phyloP scores from a whole-genome alignment of 495 filamentous ascomycete genomes.

The Penicillium alfredii region DNA sequence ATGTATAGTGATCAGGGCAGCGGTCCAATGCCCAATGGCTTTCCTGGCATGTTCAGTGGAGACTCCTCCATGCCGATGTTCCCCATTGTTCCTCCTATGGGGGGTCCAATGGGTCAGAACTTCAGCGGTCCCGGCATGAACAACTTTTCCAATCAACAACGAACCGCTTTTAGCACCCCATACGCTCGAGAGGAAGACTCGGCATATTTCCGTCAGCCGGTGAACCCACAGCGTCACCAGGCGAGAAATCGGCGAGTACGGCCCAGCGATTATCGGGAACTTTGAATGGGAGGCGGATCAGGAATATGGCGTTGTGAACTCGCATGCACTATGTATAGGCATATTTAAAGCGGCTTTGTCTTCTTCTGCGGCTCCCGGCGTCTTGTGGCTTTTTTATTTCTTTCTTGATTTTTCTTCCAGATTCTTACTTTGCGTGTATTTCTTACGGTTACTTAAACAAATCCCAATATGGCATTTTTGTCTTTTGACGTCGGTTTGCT shows the following conservation, averaged over 20 bases:
- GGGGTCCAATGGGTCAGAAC: conserved; percentile 26
- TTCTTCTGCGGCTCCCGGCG: too few relatives aligned
- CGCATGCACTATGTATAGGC: conserved; percentile 1
- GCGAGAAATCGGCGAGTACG: conserved; percentile 68
- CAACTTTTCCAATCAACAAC: conserved; percentile 67
- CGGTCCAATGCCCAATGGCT: conserved; percentile 22
- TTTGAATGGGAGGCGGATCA: too few relatives aligned
- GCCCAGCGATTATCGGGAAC: conserved; percentile 82
- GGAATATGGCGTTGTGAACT: conserved; percentile 3
- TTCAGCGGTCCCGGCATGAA: conserved; percentile 29
- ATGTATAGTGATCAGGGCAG: conserved; percentile 47
- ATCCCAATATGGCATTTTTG: conserved; percentile 2
- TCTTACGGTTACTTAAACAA: too few relatives aligned
- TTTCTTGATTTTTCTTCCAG: not conserved
- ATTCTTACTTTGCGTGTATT: too few relatives aligned
- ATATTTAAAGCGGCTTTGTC: conserved; percentile 10
- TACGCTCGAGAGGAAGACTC: conserved; percentile 74
- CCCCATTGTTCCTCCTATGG: conserved; percentile 30
- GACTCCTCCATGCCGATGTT: conserved; percentile 39
- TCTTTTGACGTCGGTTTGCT: conserved; percentile 1
- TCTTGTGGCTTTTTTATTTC: conserved; percentile 2
- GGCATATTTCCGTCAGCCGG: conserved; percentile 91
- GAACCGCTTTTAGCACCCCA: conserved; percentile 55
- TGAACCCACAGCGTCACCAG: conserved; percentile 90
- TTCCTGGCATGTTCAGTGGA: conserved; percentile 37